Evolutionary conservation across 2,329 filamentous ascomycete species (phyloP).

Genomic region (Xylaria sp.): DNA sequence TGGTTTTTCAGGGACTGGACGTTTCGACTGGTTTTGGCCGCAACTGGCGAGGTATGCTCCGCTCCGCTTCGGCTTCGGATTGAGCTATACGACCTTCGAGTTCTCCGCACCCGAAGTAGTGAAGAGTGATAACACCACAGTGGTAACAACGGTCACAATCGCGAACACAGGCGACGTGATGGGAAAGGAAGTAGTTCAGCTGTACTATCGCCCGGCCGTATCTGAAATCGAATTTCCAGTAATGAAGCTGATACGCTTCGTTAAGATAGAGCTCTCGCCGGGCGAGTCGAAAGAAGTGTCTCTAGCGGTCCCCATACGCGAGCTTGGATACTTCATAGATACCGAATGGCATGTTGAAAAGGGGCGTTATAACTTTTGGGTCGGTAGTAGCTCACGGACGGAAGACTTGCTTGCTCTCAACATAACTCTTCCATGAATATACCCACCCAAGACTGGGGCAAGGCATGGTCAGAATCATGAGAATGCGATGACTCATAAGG

Average conservation of each 20-base stretch:
- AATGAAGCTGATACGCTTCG: slow-evolving; percentile 64
- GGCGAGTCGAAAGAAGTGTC: slow-evolving; percentile 54
- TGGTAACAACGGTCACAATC: not conserved
- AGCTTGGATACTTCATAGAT: slow-evolving; percentile 49
- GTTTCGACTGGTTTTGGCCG: slow-evolving; percentile 62
- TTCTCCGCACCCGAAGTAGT: slow-evolving; percentile 48
- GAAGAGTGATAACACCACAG: not conserved
- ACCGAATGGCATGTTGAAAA: slow-evolving; percentile 42
- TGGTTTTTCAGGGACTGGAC: slow-evolving; percentile 66
- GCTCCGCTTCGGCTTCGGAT: slow-evolving; percentile 71
- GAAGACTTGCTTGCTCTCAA: slow-evolving; percentile 23
- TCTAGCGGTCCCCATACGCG: slow-evolving; percentile 47
- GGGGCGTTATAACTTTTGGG: slow-evolving; percentile 48
- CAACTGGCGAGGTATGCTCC: slow-evolving; percentile 55
- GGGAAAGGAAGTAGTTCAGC: slow-evolving; percentile 8
- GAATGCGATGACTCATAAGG: no score
- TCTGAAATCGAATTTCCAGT: slow-evolving; percentile 52
- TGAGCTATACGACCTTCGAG: slow-evolving; percentile 73
- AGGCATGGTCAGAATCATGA: no score
- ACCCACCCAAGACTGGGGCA: not conserved
- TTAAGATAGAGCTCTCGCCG: slow-evolving; percentile 56
- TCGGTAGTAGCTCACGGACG: slow-evolving; percentile 47
- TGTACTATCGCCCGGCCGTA: slow-evolving; percentile 57
- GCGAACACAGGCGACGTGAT: slow-evolving; percentile 35
- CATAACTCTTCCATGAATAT: not conserved